Evolutionary conservation across 768 basidiomycete species (phyloP).

Genomic region (Amanita jacksonii): DNA sequence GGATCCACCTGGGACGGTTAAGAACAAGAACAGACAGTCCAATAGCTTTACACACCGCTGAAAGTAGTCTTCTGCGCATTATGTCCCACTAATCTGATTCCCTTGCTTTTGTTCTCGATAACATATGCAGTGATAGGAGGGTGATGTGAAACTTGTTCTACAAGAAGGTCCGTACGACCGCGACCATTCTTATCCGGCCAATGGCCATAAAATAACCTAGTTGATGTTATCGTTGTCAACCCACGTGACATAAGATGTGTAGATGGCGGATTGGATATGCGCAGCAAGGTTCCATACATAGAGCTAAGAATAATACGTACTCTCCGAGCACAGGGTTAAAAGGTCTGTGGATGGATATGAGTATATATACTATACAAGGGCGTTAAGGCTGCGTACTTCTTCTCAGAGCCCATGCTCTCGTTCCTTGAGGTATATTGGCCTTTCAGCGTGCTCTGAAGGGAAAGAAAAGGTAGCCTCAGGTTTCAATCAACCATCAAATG

Average conservation of each 20-base stretch:
- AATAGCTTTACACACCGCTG: slow-evolving; percentile 37
- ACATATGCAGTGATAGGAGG: slow-evolving; percentile 82
- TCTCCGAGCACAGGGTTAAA: slow-evolving; percentile 94
- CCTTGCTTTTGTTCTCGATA: slow-evolving; percentile 74
- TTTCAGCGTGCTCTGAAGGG: slow-evolving; percentile 71
- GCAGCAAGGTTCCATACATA: neutral
- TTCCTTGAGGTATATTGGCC: slow-evolving; percentile 94
- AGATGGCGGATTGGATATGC: neutral
- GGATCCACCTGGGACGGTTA: slow-evolving; percentile 38
- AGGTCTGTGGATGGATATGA: slow-evolving; percentile 46
- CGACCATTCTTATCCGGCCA: slow-evolving; percentile 74
- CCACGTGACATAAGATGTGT: neutral
- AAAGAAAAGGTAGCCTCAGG: neutral
- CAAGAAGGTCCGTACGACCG: slow-evolving; percentile 75
- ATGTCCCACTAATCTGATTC: slow-evolving; percentile 73
- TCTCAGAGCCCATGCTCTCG: slow-evolving; percentile 94
- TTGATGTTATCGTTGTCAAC: neutral
- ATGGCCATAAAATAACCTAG: slow-evolving; percentile 75
- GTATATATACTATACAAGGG: neutral
- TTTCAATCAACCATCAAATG: neutral
- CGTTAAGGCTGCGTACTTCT: slow-evolving; percentile 50
- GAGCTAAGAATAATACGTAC: slow-evolving; percentile 32
- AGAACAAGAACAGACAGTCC: neutral
- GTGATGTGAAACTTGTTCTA: slow-evolving; percentile 97
- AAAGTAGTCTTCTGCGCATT: slow-evolving; percentile 96